Percentiles rank a stretch among this genome's conserved stretches.
phyloP scores from a whole-genome alignment of 192 early-diverging fungal species.

The Coemansia sp. region DNA sequence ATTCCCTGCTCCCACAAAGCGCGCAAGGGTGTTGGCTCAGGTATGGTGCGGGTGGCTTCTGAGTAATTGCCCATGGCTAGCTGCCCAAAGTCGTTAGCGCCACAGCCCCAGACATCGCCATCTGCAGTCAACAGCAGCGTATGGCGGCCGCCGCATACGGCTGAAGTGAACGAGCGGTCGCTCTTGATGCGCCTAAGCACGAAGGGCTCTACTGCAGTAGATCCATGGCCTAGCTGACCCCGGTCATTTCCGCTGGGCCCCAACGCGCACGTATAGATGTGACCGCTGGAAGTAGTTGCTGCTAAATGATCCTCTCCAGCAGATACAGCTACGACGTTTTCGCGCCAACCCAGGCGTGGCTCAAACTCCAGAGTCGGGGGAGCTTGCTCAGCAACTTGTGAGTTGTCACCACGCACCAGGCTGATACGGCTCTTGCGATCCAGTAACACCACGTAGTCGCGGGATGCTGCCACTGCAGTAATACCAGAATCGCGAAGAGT shows the following conservation, averaged over 20 bases:
- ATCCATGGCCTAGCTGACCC: conserved; percentile 24
- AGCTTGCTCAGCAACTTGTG: background rate
- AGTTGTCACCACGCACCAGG: conserved; percentile 13
- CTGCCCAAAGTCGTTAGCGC: conserved; percentile 50
- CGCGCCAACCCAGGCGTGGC: conserved; percentile 47
- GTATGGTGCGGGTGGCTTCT: conserved; percentile 20
- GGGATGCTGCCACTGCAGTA: conserved; percentile 23
- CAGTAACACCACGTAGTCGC: conserved; percentile 18
- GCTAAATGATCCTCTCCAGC: conserved; percentile 40
- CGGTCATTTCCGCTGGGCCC: conserved; percentile 23
- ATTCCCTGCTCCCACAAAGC: conserved; percentile 24
- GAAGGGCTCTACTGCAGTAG: background rate
- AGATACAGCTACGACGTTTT: conserved; percentile 29
- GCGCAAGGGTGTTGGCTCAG: conserved; percentile 14
- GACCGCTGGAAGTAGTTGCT: conserved; percentile 23
- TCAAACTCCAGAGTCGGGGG: conserved; percentile 19
- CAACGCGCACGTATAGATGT: conserved; percentile 40
- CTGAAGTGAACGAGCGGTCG: conserved; percentile 15
- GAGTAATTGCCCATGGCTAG: conserved; percentile 36
- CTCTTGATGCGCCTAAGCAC: conserved; percentile 18
- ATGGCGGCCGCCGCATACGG: conserved; percentile 30
- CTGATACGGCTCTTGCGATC: conserved; percentile 39
- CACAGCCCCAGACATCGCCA: conserved; percentile 46
- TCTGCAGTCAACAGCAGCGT: conserved; percentile 31
- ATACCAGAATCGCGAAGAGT: conserved; percentile 24